These are phyloP conservation scores for Diaporthe eres DNA, from an alignment of 2,329 filamentous ascomycete species.

Conservation along the genomic window DNA sequence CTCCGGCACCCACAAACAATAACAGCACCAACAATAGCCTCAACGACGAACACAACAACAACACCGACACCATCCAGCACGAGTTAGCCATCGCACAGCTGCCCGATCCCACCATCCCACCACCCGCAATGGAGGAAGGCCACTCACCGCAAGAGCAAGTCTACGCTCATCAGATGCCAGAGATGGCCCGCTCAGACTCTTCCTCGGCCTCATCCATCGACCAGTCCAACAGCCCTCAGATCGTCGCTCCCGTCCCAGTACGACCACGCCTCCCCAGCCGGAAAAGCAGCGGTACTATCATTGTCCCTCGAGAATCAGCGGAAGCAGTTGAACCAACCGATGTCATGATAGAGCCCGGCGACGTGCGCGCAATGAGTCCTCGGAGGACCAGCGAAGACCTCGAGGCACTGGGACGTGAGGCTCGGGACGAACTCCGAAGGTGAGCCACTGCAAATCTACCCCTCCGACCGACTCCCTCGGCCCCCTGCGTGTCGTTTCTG, in stretches of 20 bases:
- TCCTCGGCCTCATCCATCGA: slow-evolving; percentile 52
- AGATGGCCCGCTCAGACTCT: slow-evolving; percentile 51
- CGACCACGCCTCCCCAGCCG: slow-evolving; percentile 80
- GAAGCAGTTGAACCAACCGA: slow-evolving; percentile 80
- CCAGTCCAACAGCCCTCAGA: slow-evolving; percentile 53
- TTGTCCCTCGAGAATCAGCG: slow-evolving; percentile 80
- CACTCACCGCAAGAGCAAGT: slow-evolving; percentile 36
- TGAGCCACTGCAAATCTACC: slow-evolving; percentile 50
- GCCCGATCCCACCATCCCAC: neutral
- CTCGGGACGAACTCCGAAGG: slow-evolving; percentile 76
- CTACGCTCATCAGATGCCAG: slow-evolving; percentile 37
- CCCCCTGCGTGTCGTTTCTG: neutral
- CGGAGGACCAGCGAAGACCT: slow-evolving; percentile 91
- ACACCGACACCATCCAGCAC: neutral
- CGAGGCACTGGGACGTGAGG: slow-evolving; percentile 87
- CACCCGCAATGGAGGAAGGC: slow-evolving; percentile 35
- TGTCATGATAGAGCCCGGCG: slow-evolving; percentile 84
- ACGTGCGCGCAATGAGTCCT: slow-evolving; percentile 95
- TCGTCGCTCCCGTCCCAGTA: slow-evolving; percentile 66
- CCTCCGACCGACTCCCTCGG: neutral
- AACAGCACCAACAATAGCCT: neutral
- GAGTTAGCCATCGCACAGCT: slow-evolving; percentile 7
- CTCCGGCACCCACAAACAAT: slow-evolving; percentile 13
- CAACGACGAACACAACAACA: neutral
- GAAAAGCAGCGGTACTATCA: slow-evolving; percentile 86